These are phyloP conservation scores for Suillus lakei DNA, from an alignment of 768 basidiomycete species.

Conservation along the genomic window DNA sequence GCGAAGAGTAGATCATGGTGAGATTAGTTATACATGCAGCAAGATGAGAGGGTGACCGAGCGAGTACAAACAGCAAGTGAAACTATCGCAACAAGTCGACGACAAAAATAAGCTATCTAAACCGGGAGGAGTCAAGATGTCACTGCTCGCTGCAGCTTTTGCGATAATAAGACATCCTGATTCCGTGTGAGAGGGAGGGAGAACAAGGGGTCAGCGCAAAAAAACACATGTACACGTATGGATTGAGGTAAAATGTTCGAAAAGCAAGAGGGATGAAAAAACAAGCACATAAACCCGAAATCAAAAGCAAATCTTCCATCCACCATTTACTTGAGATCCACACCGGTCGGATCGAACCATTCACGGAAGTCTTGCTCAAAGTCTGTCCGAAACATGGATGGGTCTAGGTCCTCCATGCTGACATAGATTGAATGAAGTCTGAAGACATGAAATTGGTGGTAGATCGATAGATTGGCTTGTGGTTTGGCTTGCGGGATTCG, in stretches of 20 bases:
- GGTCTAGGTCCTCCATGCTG: conserved; percentile 43
- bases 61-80: conserved; percentile 9
- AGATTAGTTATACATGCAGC: conserved; percentile 25
- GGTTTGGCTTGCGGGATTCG: conserved; percentile 26
- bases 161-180: conserved; percentile 31
- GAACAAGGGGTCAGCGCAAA: conserved; percentile 10
- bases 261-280: conserved; percentile 18
- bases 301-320: conserved; percentile 12
- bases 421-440: conserved; percentile 54
- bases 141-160: conserved; percentile 28
- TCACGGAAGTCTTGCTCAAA: conserved; percentile 79
- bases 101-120: conserved; percentile 18
- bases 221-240: conserved; percentile 24
- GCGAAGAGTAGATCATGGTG: conserved; percentile 4
- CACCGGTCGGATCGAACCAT: conserved; percentile 68
- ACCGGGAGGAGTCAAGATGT: conserved; percentile 14
- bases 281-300: conserved; percentile 12
- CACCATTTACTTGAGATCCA: conserved; percentile 32
- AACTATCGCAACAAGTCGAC: conserved; percentile 18
- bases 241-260: conserved; percentile 13
- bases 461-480: conserved; percentile 26
- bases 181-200: conserved; percentile 18
- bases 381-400: conserved; percentile 46
- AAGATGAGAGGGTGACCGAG: conserved; percentile 8
- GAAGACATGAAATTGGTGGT: conserved; percentile 24